Conservation (phyloP, 192 early-diverging fungal species). For the Geranomyces michiganensis region DNA sequence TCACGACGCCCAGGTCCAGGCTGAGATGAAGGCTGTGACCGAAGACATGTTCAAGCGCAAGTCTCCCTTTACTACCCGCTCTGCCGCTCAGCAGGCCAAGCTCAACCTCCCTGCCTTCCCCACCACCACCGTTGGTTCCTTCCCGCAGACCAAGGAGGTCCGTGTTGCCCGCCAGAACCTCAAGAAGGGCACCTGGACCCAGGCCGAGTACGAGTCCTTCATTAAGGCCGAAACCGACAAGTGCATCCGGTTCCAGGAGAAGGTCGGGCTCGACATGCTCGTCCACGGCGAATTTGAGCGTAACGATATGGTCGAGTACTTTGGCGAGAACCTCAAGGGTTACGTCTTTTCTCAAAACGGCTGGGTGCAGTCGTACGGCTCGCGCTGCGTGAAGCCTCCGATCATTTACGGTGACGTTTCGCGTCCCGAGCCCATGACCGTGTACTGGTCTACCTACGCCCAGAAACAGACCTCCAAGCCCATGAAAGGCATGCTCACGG, state of each 20-base stretch:
- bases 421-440: conserved; percentile 91
- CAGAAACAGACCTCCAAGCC: conserved; percentile 87
- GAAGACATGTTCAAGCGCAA: conserved; percentile 75
- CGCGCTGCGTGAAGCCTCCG: conserved; percentile 95
- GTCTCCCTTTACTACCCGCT: conserved; percentile 73
- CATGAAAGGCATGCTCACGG: conserved; percentile 99
- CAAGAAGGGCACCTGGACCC: conserved; percentile 77
- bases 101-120: conserved; percentile 90
- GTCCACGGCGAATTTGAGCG: conserved; percentile 99
- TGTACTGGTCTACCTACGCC: conserved; percentile 80
- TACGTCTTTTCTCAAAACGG: conserved; percentile 95
- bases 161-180: conserved; percentile 87
- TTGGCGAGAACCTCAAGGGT: conserved; percentile 92
- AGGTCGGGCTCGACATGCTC: conserved; percentile 87
- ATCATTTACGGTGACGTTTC: conserved; percentile 96
- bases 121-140: conserved; percentile 97
- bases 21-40: conserved; percentile 55
- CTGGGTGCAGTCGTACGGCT: conserved; percentile 97
- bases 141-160: conserved; percentile 98
- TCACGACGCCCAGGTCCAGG: conserved; percentile 79
- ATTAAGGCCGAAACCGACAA: conserved; percentile 84
- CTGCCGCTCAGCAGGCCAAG: conserved; percentile 68
- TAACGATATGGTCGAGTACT: conserved; percentile 85
- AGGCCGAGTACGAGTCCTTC: conserved; percentile 75
- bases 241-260: conserved; percentile 88